Conservation (phyloP, 2,329 filamentous ascomycete species). For the Penicillium sp. region DNA sequence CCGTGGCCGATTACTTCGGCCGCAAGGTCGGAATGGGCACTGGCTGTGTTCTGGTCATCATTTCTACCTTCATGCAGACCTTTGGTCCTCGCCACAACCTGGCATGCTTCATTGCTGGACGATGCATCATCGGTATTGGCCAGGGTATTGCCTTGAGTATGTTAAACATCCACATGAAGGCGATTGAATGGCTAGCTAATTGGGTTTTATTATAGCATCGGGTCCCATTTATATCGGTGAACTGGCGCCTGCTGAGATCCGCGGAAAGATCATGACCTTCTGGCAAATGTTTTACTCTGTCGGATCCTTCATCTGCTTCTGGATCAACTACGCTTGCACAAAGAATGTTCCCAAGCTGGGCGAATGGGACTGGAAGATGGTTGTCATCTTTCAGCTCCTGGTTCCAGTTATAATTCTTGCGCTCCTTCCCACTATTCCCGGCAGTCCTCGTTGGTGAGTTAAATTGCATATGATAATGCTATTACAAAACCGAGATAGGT, state of each 20-base stretch:
- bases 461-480: not conserved
- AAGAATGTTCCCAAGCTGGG: slow-evolving; percentile 61
- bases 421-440: slow-evolving; percentile 68
- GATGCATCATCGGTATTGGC: slow-evolving; percentile 71
- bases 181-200: slow-evolving; percentile 10
- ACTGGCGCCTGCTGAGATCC: slow-evolving; percentile 65
- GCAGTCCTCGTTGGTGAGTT: slow-evolving; percentile 66
- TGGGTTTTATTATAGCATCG: slow-evolving; percentile 51
- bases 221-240: slow-evolving; percentile 75
- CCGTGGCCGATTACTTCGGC: slow-evolving; percentile 64
- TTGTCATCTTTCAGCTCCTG: slow-evolving; percentile 74
- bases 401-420: slow-evolving; percentile 65
- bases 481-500: not conserved
- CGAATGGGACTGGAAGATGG: slow-evolving; percentile 75
- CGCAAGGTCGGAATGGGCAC: slow-evolving; percentile 68
- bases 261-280: slow-evolving; percentile 70
- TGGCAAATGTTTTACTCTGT: slow-evolving; percentile 72
- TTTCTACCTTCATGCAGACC: slow-evolving; percentile 71
- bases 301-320: slow-evolving; percentile 68
- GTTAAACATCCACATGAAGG: slow-evolving; percentile 17
- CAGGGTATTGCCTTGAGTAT: slow-evolving; percentile 69
- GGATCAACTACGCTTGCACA: slow-evolving; percentile 68
- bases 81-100: slow-evolving; percentile 66
- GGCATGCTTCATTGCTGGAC: slow-evolving; percentile 69
- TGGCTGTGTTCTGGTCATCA: slow-evolving; percentile 67